A percentile compares a stretch with the other conserved stretches of the same genome.
These are phyloP conservation scores for Ceratocystiopsis brevicomis DNA, from an alignment of 2,329 filamentous ascomycete genomes.

Conservation along the genomic window DNA sequence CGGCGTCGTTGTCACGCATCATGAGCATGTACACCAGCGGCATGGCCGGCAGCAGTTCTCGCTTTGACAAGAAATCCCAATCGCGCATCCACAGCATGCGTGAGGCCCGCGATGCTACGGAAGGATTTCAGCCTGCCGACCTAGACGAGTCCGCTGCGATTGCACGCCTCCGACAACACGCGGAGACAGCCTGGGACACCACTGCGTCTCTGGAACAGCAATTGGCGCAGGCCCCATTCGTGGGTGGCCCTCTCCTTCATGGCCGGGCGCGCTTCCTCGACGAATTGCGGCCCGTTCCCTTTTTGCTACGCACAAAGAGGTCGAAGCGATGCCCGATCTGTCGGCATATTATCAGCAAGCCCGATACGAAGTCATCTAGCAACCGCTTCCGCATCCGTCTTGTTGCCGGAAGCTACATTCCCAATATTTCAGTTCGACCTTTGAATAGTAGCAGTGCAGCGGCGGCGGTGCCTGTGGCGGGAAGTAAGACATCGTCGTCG, in stretches of 20 bases:
- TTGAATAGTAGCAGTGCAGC: slow-evolving; percentile 18
- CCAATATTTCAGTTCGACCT: slow-evolving; percentile 55
- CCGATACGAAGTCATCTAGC: slow-evolving; percentile 74
- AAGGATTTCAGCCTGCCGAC: slow-evolving; percentile 49
- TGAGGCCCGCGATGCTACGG: slow-evolving; percentile 50
- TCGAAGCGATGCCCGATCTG: slow-evolving; percentile 86
- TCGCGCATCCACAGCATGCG: slow-evolving; percentile 57
- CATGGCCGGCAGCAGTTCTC: slow-evolving; percentile 25
- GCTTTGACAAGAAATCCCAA: slow-evolving; percentile 44
- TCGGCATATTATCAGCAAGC: slow-evolving; percentile 87
- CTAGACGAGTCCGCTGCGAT: slow-evolving; percentile 45
- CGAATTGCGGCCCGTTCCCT: slow-evolving; percentile 63
- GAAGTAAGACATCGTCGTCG: slow-evolving; percentile 7
- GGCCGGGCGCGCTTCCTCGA: slow-evolving; percentile 42
- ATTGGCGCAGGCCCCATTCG: slow-evolving; percentile 22
- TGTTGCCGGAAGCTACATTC: slow-evolving; percentile 75
- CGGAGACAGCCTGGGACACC: slow-evolving; percentile 38
- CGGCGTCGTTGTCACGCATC: slow-evolving; percentile 66
- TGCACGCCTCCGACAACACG: slow-evolving; percentile 29
- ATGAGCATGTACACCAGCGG: slow-evolving; percentile 65
- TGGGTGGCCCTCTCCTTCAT: slow-evolving; percentile 25
- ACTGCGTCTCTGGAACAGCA: slow-evolving; percentile 34
- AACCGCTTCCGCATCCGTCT: slow-evolving; percentile 86
- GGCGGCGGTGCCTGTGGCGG: not conserved
- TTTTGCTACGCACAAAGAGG: slow-evolving; percentile 73